Evolutionary conservation across 768 basidiomycete genomes (phyloP).

Genomic region (Chalciporus sphaerocephalus): DNA sequence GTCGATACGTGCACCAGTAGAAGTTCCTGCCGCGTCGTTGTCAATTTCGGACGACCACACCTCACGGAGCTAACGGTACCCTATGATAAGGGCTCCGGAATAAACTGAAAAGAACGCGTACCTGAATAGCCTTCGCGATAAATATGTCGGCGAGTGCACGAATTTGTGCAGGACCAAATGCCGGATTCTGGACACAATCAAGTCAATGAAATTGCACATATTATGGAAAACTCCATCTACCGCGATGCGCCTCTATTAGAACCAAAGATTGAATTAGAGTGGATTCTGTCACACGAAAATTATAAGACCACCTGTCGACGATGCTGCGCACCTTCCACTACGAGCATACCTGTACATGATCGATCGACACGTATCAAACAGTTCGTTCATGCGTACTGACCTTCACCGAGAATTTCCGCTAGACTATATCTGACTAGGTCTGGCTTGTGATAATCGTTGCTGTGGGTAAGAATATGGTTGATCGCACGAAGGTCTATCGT

Average conservation of each 20-base stretch:
- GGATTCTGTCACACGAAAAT: not conserved
- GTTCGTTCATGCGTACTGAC: slow-evolving; percentile 19
- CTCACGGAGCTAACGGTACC: slow-evolving; percentile 45
- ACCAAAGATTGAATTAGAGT: not conserved
- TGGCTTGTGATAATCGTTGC: slow-evolving; percentile 54
- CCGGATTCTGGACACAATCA: slow-evolving; percentile 45
- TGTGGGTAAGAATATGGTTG: slow-evolving; percentile 58
- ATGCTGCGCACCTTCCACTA: slow-evolving; percentile 26
- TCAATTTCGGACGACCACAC: slow-evolving; percentile 28
- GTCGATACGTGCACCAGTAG: slow-evolving; percentile 20
- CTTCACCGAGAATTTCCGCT: slow-evolving; percentile 39
- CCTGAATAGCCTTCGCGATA: slow-evolving; percentile 49
- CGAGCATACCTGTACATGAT: not conserved
- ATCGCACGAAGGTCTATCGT: slow-evolving; percentile 62
- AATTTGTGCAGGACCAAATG: slow-evolving; percentile 57
- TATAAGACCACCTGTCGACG: slow-evolving; percentile 31
- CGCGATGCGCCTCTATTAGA: slow-evolving; percentile 23
- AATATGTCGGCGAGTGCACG: slow-evolving; percentile 56
- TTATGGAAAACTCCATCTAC: slow-evolving; percentile 5
- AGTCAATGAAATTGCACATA: not conserved
- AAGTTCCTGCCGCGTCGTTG: slow-evolving; percentile 25
- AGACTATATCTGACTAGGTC: slow-evolving; percentile 36
- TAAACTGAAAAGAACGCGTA: slow-evolving; percentile 14
- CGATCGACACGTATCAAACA: not conserved
- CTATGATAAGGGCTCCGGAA: not conserved